These are phyloP conservation scores for Liquidambar formosana DNA, from an alignment of 164 flowering plant species.

Conservation along the genomic window DNA sequence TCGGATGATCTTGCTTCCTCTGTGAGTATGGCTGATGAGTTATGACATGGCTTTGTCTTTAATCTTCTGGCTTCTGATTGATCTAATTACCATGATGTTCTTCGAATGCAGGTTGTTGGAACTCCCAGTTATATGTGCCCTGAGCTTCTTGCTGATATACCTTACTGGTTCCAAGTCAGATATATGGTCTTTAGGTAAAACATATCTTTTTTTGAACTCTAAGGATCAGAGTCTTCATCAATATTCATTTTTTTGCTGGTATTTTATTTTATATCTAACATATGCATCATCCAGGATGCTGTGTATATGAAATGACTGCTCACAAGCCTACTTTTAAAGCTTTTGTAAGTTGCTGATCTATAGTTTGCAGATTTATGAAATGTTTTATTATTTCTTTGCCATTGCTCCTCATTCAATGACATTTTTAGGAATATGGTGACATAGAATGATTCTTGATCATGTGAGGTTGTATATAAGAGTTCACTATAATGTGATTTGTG, in stretches of 20 bases:
- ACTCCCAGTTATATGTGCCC: constrained; percentile 99
- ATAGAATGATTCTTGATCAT: not conserved
- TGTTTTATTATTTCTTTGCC: not conserved
- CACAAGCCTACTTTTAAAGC: constrained; percentile 95
- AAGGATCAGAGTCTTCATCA: not conserved
- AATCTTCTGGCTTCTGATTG: not conserved
- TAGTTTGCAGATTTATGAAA: not conserved
- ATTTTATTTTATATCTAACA: constrained; percentile 1
- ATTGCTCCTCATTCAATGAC: too few relatives aligned
- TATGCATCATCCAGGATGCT: constrained; percentile 70
- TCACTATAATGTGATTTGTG: not conserved
- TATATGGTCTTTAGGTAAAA: constrained; percentile 95
- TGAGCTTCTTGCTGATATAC: constrained; percentile 99
- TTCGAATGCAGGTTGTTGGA: constrained; percentile 79
- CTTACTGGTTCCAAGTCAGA: constrained; percentile 99
- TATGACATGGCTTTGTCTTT: too few relatives aligned
- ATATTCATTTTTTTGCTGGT: constrained; percentile 3
- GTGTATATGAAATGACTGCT: constrained; percentile 93
- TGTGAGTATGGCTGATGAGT: too few relatives aligned
- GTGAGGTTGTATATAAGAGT: not conserved
- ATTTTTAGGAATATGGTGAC: not conserved
- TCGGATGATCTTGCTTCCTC: constrained; percentile 98
- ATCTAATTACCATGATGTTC: not conserved
- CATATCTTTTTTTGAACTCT: not conserved
- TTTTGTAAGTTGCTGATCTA: constrained; percentile 68